These are phyloP conservation scores for Calonectria hongkongensis DNA, from an alignment of 2,329 filamentous ascomycete species.

Conservation along the genomic window DNA sequence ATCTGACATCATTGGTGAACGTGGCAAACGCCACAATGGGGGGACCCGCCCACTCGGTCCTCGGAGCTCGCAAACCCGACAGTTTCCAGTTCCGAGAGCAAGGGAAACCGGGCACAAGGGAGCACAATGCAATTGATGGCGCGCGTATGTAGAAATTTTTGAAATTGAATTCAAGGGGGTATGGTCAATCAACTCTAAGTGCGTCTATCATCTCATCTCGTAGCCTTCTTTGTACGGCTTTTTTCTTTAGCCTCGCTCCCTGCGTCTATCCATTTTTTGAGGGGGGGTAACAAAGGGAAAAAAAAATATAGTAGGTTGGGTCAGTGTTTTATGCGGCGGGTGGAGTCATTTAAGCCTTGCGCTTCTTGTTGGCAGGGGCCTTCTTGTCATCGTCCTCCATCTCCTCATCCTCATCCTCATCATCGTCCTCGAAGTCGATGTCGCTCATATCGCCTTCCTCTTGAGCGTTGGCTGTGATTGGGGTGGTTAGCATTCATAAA, in stretches of 20 bases:
- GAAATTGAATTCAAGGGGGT: constrained; percentile 22
- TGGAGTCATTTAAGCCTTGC: constrained; percentile 60
- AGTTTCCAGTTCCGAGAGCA: constrained; percentile 6
- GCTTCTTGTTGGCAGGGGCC: constrained; percentile 66
- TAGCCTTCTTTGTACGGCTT: constrained; percentile 28
- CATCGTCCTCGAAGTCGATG: constrained; percentile 81
- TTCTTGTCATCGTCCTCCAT: constrained; percentile 67
- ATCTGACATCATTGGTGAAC: constrained; percentile 37
- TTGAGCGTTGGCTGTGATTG: constrained; percentile 69
- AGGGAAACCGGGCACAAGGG: background rate
- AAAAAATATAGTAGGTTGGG: constrained; percentile 34
- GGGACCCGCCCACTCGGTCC: constrained; percentile 19
- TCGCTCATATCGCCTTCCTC: constrained; percentile 81
- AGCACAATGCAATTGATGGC: background rate
- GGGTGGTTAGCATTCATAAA: constrained; percentile 59
- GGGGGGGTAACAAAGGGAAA: constrained; percentile 43
- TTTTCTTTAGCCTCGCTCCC: constrained; percentile 28
- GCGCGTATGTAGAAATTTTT: background rate
- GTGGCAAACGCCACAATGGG: background rate
- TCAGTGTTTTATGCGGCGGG: background rate
- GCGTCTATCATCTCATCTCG: constrained; percentile 43
- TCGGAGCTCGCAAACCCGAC: constrained; percentile 3
- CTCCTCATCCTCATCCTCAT: constrained; percentile 66
- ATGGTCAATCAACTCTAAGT: constrained; percentile 32
- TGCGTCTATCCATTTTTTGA: constrained; percentile 48